These are phyloP conservation scores for Wickerhamiella lipophila DNA, from an alignment of 805 yeast species.

Conservation along the genomic window DNA sequence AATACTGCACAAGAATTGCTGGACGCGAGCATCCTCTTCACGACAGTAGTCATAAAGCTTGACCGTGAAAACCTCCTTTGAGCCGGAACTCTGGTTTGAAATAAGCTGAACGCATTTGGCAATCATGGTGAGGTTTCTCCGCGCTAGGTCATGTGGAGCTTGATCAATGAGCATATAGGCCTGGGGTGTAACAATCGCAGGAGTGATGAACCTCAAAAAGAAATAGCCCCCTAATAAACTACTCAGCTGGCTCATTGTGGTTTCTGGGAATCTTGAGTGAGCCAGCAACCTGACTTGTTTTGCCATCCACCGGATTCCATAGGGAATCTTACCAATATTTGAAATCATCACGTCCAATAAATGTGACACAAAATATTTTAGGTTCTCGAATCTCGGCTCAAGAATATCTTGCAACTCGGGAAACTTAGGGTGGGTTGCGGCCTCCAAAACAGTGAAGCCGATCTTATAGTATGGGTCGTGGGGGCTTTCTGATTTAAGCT, in stretches of 20 bases:
- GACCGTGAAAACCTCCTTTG: slow-evolving; percentile 37
- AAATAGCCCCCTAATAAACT: slow-evolving; percentile 67
- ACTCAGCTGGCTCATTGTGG: slow-evolving; percentile 28
- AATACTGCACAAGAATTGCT: slow-evolving; percentile 26
- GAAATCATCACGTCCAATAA: slow-evolving; percentile 42
- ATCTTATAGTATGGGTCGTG: slow-evolving; percentile 17
- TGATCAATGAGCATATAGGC: slow-evolving; percentile 33
- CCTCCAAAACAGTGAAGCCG: slow-evolving; percentile 25
- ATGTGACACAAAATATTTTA: slow-evolving; percentile 21
- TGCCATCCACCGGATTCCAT: slow-evolving; percentile 60
- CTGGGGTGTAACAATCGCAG: slow-evolving; percentile 84
- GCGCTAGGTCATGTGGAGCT: slow-evolving; percentile 31
- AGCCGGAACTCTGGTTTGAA: slow-evolving; percentile 64
- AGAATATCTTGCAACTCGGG: slow-evolving; percentile 22
- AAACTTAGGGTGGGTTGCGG: slow-evolving; percentile 22
- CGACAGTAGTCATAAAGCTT: slow-evolving; percentile 23
- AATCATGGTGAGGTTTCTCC: slow-evolving; percentile 60
- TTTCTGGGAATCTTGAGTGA: slow-evolving; percentile 49
- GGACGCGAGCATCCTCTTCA: slow-evolving; percentile 24
- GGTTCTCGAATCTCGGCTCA: slow-evolving; percentile 21
- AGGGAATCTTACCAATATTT: slow-evolving; percentile 50
- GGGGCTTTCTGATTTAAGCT: slow-evolving; percentile 18
- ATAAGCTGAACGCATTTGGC: slow-evolving; percentile 78
- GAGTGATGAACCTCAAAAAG: slow-evolving; percentile 69
- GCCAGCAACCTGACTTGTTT: slow-evolving; percentile 47